phyloP scores from a whole-genome alignment of 352 stramenopile genomes.

The Phytophthora capsici region DNA sequence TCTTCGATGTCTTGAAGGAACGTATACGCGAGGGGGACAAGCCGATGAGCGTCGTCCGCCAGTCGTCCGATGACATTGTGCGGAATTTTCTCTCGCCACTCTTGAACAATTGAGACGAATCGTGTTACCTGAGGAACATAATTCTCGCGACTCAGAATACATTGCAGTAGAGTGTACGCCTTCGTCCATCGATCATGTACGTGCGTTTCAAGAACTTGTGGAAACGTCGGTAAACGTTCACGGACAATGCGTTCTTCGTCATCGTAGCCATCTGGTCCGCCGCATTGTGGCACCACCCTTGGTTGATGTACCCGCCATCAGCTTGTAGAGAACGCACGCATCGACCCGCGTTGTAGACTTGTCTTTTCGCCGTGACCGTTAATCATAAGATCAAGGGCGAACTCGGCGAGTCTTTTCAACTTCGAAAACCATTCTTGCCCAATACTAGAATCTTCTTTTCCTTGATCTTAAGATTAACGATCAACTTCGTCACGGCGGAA shows the following conservation, averaged over 20 bases:
- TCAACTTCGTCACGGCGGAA: neutral
- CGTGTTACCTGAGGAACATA: neutral
- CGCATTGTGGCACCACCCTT: too few species aligned
- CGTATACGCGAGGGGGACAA: too few species aligned
- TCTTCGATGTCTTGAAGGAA: too few species aligned
- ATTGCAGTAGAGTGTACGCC: neutral
- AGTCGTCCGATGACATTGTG: neutral
- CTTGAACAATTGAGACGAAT: neutral
- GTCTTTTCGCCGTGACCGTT: neutral
- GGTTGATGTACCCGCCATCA: too few species aligned
- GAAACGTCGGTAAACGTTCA: neutral
- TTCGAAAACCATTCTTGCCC: neutral
- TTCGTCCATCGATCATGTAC: constrained; percentile 2
- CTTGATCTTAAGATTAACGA: neutral
- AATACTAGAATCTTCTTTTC: too few species aligned
- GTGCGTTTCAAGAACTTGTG: too few species aligned
- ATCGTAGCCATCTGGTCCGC: neutral
- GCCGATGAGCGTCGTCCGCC: neutral
- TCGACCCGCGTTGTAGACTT: neutral
- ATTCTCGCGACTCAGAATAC: neutral
- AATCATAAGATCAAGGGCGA: too few species aligned
- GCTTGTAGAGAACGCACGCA: too few species aligned
- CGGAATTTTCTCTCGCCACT: neutral
- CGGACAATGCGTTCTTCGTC: neutral
- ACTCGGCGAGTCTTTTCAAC: too few species aligned